A percentile compares a stretch with the other conserved stretches of the same genome.
These are phyloP conservation scores for Rhodotorula sp. DNA, from an alignment of 1,284 basidiomycete species.

Conservation along the genomic window DNA sequence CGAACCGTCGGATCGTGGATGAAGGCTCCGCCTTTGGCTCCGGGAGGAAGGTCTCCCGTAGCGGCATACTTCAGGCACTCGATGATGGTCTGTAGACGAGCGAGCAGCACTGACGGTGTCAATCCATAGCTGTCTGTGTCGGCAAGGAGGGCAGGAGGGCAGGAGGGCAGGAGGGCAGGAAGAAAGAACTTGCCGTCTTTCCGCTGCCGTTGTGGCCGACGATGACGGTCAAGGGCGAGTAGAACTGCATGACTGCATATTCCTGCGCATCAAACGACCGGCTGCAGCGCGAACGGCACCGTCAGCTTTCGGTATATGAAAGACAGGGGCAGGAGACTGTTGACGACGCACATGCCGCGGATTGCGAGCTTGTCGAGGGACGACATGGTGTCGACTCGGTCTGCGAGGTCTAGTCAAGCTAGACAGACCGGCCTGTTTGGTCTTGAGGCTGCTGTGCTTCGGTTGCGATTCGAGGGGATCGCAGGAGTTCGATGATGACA, in stretches of 20 bases:
- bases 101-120: too few species aligned
- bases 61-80: constrained; percentile 99
- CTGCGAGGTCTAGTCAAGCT: too few species aligned
- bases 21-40: constrained; percentile 96
- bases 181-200: constrained; percentile 66
- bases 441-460: too few species aligned
- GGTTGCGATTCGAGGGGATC: too few species aligned
- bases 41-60: constrained; percentile 95
- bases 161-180: too few species aligned
- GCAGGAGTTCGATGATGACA: too few species aligned
- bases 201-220: constrained; percentile 98
- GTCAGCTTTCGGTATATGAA: not conserved
- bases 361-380: constrained; percentile 43
- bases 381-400: constrained; percentile 19
- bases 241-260: constrained; percentile 94
- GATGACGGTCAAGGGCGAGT: constrained; percentile 95
- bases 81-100: constrained; percentile 71
- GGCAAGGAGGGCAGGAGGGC: not conserved
- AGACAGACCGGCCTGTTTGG: too few species aligned
- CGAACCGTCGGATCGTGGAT: constrained; percentile 86
- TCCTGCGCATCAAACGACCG: constrained; percentile 70
- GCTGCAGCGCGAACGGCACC: constrained; percentile 26
- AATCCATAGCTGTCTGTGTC: not conserved
- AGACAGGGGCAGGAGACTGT: too few species aligned
- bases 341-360: constrained; percentile 36